Conservation (phyloP, 2,329 filamentous ascomycete species). For the Bipolaris cookei region DNA sequence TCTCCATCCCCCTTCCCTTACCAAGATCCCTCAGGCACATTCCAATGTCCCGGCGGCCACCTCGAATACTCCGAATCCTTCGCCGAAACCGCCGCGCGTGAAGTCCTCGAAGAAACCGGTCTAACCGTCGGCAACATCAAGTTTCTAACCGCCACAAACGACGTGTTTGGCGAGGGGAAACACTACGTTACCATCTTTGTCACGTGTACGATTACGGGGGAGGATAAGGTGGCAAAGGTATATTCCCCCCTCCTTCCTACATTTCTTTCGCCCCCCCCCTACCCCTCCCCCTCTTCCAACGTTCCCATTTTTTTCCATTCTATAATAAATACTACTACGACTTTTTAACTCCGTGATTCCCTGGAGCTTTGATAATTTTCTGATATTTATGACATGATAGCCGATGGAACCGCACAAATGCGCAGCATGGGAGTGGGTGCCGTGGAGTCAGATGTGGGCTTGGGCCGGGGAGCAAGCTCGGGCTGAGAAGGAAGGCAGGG, state of each 20-base stretch:
- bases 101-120: constrained; percentile 74
- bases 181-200: constrained; percentile 81
- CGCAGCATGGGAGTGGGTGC: constrained; percentile 60
- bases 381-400: constrained; percentile 14
- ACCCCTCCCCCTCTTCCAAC: too few relatives aligned
- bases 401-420: constrained; percentile 61
- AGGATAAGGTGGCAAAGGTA: constrained; percentile 61
- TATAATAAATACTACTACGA: too few relatives aligned
- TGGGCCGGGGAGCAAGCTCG: constrained; percentile 46
- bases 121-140: constrained; percentile 57
- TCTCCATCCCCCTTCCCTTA: too few relatives aligned
- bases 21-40: too few relatives aligned
- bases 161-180: constrained; percentile 67
- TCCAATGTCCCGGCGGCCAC: constrained; percentile 76
- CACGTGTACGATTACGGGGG: constrained; percentile 58
- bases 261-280: not conserved
- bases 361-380: too few relatives aligned
- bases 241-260: constrained; percentile 21
- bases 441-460: constrained; percentile 56
- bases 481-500: constrained; percentile 34
- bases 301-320: too few relatives aligned
- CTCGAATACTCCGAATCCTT: constrained; percentile 72
- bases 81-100: constrained; percentile 68
- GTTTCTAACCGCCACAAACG: constrained; percentile 70
- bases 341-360: too few relatives aligned